Evolutionary conservation across 1,284 basidiomycete genomes (phyloP), one percentile per base, ranked within the genome.

Genomic region (Irpex sp.): DNA sequence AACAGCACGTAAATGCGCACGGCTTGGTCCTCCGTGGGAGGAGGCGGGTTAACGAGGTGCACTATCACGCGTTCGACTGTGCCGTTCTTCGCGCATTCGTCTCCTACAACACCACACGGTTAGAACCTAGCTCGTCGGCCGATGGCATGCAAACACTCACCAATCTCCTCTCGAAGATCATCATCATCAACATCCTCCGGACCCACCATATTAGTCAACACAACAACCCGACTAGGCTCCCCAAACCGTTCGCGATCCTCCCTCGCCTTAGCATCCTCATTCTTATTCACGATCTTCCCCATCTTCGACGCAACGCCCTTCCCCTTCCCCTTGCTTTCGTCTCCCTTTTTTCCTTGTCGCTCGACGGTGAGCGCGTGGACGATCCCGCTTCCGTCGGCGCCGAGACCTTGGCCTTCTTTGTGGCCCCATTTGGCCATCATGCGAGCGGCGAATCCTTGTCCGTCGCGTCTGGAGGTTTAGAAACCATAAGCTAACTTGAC

Each of bases 391-490:
- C 88, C 91, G 64, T 90, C 86, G 0, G 83, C 87, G 55, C 94
- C 95, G 2, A 97, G 82, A 10, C 93, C 95, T 74, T 94, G 88
- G 1, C 95, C 95, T 70, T 94, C 90, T 70, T 91, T 91, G 74
- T 97, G 94, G 0, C 95, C 95, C 91, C 91, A 96, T 76, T 94
- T 96, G 5, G 91, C 88, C 93, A 94, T 94, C 63, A 92, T 72
- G 28, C 89, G 85, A 12, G 86, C 85, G 18, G 90, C 91, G 68
- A 94, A 93, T 7, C 82, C 83, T 59, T 85, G 84, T 0, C 86
- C 83, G 64, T 90, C 84, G 53, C 82, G 77, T 65, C 88, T 88
- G 39, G 57, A 12, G 52, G 28, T 48, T 4, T 35, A 18, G 4
- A 28, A 28, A 5, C 28, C 28, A 28, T 28, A 28, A 28, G 28